Percentiles rank a stretch among this genome's conserved stretches.
Conservation (phyloP, 1,139 yeast genomes). For the Scheffersomyces segobiensis region DNA sequence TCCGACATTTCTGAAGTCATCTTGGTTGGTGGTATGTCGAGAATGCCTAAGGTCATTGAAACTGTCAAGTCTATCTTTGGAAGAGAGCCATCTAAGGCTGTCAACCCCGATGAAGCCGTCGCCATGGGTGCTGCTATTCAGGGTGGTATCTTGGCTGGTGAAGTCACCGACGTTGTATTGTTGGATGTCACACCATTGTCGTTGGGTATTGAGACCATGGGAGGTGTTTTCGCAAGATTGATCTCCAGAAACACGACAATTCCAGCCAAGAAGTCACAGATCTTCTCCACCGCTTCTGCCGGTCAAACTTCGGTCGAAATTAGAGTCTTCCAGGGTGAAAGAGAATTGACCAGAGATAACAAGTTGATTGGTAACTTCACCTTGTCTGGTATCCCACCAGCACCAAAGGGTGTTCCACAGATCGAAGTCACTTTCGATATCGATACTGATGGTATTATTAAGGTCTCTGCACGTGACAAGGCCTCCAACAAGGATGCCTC, state of each 20-base stretch:
- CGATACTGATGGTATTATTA: conserved; percentile 98
- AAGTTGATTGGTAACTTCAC: conserved; percentile 98
- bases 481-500: conserved; percentile 98
- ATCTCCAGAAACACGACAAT: conserved; percentile 97
- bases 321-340: conserved; percentile 99
- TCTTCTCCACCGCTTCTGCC: conserved; percentile 97
- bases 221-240: conserved; percentile 97
- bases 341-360: conserved; percentile 98
- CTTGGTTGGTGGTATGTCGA: conserved; percentile 99
- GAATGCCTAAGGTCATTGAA: conserved; percentile 99
- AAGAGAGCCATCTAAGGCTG: conserved; percentile 96
- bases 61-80: conserved; percentile 93
- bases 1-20: conserved; percentile 93
- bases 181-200: conserved; percentile 98
- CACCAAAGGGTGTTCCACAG: conserved; percentile 99
- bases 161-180: conserved; percentile 90
- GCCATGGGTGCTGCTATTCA: conserved; percentile 99
- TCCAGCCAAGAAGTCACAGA: conserved; percentile 96
- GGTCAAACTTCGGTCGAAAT: conserved; percentile 99
- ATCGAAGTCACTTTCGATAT: conserved; percentile 97
- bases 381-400: conserved; percentile 95
- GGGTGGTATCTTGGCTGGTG: conserved; percentile 99
- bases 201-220: conserved; percentile 97
- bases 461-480: conserved; percentile 98
- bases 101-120: conserved; percentile 99